Conservation (phyloP, 768 basidiomycete species). For the Phanerochaete carnosa region DNA sequence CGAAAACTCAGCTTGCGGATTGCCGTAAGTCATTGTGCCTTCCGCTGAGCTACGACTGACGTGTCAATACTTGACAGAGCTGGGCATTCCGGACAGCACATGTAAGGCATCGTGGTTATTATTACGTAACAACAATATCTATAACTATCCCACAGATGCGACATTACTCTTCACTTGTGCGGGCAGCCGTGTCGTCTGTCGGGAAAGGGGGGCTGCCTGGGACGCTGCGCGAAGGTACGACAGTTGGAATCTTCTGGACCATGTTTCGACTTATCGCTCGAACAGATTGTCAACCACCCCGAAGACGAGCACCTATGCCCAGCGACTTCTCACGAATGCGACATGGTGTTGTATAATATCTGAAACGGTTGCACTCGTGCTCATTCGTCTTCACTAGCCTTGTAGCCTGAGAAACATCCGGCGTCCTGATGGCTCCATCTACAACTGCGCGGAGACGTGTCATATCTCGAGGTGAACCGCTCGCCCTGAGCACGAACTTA, state of each 20-base stretch:
- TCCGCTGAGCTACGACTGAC: background rate
- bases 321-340: slow-evolving; percentile 52
- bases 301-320: slow-evolving; percentile 53
- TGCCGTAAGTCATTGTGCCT: slow-evolving; percentile 37
- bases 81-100: slow-evolving; percentile 53
- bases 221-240: slow-evolving; percentile 52
- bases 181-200: slow-evolving; percentile 46
- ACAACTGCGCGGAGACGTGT: slow-evolving; percentile 42
- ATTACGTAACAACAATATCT: background rate
- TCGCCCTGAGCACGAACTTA: background rate
- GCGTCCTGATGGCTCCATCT: slow-evolving; percentile 28
- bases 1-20: slow-evolving; percentile 36
- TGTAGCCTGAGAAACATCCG: slow-evolving; percentile 36
- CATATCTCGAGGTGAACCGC: slow-evolving; percentile 35
- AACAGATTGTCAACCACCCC: slow-evolving; percentile 43
- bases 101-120: slow-evolving; percentile 33
- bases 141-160: slow-evolving; percentile 39
- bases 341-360: slow-evolving; percentile 35
- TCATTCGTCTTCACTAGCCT: slow-evolving; percentile 28
- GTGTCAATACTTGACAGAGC: slow-evolving; percentile 38
- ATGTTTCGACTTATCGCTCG: background rate
- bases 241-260: background rate
- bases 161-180: slow-evolving; percentile 48
- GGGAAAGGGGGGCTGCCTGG: slow-evolving; percentile 49
- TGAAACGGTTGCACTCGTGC: background rate